Evolutionary conservation across 2,329 filamentous ascomycete genomes (phyloP).

Genomic region (Penicillium sclerotiorum): DNA sequence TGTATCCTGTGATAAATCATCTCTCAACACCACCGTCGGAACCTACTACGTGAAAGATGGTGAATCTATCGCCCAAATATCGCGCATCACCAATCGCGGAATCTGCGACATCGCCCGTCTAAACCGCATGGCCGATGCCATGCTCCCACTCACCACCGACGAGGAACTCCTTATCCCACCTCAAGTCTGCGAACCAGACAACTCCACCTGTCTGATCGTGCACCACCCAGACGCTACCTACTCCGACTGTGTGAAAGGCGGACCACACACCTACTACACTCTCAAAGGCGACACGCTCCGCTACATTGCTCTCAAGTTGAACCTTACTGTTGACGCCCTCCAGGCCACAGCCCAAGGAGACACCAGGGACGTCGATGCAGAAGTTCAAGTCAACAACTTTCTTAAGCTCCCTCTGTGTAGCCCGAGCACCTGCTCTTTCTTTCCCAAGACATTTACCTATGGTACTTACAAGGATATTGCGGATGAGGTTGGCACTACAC

Average conservation of each 20-base stretch:
- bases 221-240: neutral
- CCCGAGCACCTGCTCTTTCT: slow-evolving; percentile 10
- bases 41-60: neutral
- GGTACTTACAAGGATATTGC: slow-evolving; percentile 19
- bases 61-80: neutral
- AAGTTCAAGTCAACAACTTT: neutral
- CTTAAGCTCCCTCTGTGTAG: slow-evolving; percentile 15
- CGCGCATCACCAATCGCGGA: neutral
- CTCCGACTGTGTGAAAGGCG: neutral
- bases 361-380: neutral
- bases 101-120: neutral
- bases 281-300: neutral
- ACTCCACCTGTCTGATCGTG: neutral
- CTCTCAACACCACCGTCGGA: neutral
- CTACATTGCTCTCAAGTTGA: neutral
- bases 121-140: neutral
- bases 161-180: neutral
- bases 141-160: neutral
- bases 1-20: neutral
- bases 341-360: neutral
- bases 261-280: neutral
- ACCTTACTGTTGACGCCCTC: neutral
- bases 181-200: neutral
- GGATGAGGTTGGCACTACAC: slow-evolving; percentile 9
- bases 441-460: slow-evolving; percentile 11